Conservation (phyloP, 768 basidiomycete species). For the Mycena filopes region DNA sequence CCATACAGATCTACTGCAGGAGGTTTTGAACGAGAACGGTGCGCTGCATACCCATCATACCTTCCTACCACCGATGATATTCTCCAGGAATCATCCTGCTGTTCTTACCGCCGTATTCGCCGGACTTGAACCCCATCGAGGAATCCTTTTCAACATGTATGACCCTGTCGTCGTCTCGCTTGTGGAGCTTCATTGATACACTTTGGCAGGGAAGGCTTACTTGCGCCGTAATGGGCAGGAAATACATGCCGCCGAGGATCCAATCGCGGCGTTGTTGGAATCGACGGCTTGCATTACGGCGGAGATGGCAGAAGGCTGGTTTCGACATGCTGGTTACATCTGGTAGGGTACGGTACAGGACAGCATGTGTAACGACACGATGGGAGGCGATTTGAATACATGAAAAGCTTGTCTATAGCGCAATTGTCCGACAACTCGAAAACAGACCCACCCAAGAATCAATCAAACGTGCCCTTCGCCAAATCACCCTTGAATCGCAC, state of each 20-base stretch:
- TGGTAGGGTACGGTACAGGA: neutral
- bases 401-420: too few relatives aligned
- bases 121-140: slow-evolving; percentile 12
- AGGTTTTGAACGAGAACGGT: neutral
- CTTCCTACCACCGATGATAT: too few relatives aligned
- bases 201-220: slow-evolving; percentile 25
- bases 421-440: neutral
- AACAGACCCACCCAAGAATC: neutral
- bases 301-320: slow-evolving; percentile 33
- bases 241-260: slow-evolving; percentile 27
- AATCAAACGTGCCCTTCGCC: neutral
- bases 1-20: neutral
- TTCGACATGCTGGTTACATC: slow-evolving; percentile 39
- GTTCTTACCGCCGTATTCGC: slow-evolving; percentile 5
- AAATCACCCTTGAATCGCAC: neutral
- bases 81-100: slow-evolving; percentile 3
- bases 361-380: neutral
- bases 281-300: slow-evolving; percentile 34
- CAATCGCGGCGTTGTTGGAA: slow-evolving; percentile 24
- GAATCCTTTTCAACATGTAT: neutral
- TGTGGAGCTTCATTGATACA: neutral
- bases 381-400: neutral
- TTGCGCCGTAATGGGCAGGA: slow-evolving; percentile 18
- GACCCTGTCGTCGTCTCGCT: neutral
- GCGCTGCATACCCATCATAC: too few relatives aligned